Evolutionary conservation across 305 asterid genomes (phyloP).

Genomic region (Fraxinus sp.): DNA sequence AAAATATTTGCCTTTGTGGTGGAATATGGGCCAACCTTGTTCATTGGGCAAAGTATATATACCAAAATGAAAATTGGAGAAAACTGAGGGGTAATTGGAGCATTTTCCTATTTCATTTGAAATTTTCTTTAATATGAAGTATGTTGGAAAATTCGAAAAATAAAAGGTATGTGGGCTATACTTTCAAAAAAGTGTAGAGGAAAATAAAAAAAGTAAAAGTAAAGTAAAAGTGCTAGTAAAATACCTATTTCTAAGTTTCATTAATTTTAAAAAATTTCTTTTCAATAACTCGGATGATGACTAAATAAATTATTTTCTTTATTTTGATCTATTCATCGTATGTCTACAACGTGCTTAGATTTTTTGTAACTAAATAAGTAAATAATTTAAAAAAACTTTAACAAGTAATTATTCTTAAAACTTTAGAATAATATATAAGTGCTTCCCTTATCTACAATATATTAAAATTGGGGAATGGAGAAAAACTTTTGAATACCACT

Average conservation of each 20-base stretch:
- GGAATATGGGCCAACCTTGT: conserved; percentile 22
- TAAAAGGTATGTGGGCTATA: not conserved
- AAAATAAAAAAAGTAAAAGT: too few species aligned
- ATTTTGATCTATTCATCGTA: not conserved
- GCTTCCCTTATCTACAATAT: not conserved
- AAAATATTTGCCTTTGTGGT: conserved; percentile 11
- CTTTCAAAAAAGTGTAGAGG: not conserved
- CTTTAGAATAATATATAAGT: not conserved
- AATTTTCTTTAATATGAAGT: not conserved
- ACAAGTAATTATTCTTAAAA: not conserved
- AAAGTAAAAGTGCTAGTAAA: too few species aligned
- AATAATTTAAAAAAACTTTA: too few species aligned
- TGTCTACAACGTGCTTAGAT: not conserved
- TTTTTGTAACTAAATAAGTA: not conserved
- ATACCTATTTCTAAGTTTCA: not conserved
- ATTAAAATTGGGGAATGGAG: too few species aligned
- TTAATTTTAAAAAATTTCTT: too few species aligned
- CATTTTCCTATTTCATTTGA: not conserved
- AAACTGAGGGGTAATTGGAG: not conserved
- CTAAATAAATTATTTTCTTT: not conserved
- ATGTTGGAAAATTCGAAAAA: not conserved
- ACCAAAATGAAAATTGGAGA: not conserved
- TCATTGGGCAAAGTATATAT: conserved; percentile 23
- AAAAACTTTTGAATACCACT: too few species aligned
- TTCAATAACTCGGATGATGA: not conserved